Percentiles rank a stretch among this genome's conserved stretches.
Conservation (phyloP, 768 basidiomycete species). For the Amanita exitialis region DNA sequence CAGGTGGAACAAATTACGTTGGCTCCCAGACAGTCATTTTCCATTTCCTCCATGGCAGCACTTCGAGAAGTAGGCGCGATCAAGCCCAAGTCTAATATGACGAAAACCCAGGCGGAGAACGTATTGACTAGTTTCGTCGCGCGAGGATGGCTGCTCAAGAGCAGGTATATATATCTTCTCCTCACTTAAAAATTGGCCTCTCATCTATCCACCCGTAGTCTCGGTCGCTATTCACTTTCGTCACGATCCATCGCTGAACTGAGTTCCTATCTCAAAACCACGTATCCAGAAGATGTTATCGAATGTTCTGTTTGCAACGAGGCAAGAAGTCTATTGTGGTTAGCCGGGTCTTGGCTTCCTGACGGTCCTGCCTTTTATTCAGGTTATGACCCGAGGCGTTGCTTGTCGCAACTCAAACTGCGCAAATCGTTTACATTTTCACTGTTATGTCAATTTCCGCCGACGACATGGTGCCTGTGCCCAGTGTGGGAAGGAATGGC, state of each 20-base stretch:
- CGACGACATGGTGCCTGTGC: slow-evolving; percentile 40
- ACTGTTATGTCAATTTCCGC: slow-evolving; percentile 50
- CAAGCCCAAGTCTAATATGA: slow-evolving; percentile 51
- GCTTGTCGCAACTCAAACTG: slow-evolving; percentile 55
- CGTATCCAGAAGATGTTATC: slow-evolving; percentile 58
- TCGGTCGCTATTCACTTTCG: slow-evolving; percentile 68
- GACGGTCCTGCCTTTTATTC: background rate
- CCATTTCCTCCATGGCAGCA: slow-evolving; percentile 68
- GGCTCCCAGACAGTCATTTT: slow-evolving; percentile 65
- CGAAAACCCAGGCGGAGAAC: slow-evolving; percentile 64
- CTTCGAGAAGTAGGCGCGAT: slow-evolving; percentile 57
- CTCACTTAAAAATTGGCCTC: background rate
- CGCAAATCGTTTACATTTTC: slow-evolving; percentile 50
- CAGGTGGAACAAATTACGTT: slow-evolving; percentile 86
- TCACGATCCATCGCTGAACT: slow-evolving; percentile 70
- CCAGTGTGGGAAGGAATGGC: slow-evolving; percentile 51
- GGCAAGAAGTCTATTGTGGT: slow-evolving; percentile 23
- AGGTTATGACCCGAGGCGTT: slow-evolving; percentile 65
- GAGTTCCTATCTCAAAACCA: slow-evolving; percentile 58
- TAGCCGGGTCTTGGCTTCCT: background rate
- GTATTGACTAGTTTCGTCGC: slow-evolving; percentile 75
- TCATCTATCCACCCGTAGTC: slow-evolving; percentile 22
- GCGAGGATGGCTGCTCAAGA: slow-evolving; percentile 70
- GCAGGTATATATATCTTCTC: slow-evolving; percentile 42
- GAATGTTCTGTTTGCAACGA: slow-evolving; percentile 72